Base-by-base conservation (phyloP, 352 stramenopile species). In the Phytopythium oedochilum region DNA sequence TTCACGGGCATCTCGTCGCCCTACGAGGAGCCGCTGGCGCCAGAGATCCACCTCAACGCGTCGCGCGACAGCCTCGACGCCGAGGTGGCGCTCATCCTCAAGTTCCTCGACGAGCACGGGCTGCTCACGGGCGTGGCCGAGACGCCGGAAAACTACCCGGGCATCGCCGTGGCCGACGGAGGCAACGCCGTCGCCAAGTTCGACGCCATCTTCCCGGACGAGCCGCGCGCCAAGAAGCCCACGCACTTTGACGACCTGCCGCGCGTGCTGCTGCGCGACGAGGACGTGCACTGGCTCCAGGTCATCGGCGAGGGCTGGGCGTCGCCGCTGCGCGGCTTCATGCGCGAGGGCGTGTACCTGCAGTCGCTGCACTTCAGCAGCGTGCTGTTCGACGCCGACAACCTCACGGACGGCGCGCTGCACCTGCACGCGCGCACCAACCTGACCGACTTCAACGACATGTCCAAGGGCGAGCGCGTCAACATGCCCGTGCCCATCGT, bases 1-100 rank as follows among this genome's bases (percentile, higher is more conserved):
- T 99, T 99, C 61, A 99, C 97, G 5, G 98, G 97, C 60, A 98
- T 99, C 57, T 97, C 98, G 63, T 97, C 97, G 61, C 97, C 96
- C 3, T 99, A 99, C 67, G 97, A 99, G 65, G 85, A 86, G 54
- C 97, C 97, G 2, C 40, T 98, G 23, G 57, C 80, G 28, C 88
- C 96, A 5, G 97, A 99, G 59, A 97, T 99, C 55, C 88, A 93
- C 50, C 72, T 99, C 3, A 94, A 93, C 53, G 98, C 97, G 25
- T 88, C 96, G 46, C 93, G 98, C 65, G 87, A 98, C 63, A 96
- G 85, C 38, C 90, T 99, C 42, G 79, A 98, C 45, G 79, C 84
- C 29, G 81, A 94, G 63, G 81, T 92, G 0, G 55, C 84, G 49
- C 55, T 75, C 48, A 74, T 90, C 52, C 54, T 92, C 52, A 62